Evolutionary conservation across 768 basidiomycete species (phyloP).

Genomic region (Lactarius deliciosus): DNA sequence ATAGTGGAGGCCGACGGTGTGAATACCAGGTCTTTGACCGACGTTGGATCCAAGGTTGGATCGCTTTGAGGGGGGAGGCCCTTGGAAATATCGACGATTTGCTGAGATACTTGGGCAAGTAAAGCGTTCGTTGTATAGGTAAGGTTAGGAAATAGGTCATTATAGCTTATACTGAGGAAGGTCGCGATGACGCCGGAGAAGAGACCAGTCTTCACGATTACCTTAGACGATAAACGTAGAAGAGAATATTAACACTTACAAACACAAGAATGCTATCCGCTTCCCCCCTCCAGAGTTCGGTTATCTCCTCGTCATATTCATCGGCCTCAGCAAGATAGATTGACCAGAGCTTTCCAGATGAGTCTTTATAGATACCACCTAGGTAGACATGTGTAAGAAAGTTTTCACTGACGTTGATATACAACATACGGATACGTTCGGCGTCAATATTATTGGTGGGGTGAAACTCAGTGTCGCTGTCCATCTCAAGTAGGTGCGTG

Average conservation of each 20-base stretch:
- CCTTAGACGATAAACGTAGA: not conserved
- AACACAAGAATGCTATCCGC: not conserved
- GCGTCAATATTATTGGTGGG: too few relatives aligned
- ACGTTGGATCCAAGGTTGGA: too few relatives aligned
- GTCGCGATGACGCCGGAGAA: not conserved
- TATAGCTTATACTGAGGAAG: not conserved
- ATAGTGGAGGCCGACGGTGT: too few relatives aligned
- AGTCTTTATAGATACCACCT: not conserved
- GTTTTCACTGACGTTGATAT: too few relatives aligned
- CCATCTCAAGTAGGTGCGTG: not conserved
- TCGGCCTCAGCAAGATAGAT: not conserved
- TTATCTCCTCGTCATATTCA: not conserved
- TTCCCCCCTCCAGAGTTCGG: not conserved
- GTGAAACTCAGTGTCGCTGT: too few relatives aligned
- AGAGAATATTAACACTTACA: not conserved
- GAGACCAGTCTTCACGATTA: conserved; percentile 3
- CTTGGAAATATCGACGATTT: not conserved
- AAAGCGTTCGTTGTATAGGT: not conserved
- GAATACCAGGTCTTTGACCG: too few relatives aligned
- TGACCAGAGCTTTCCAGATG: conserved; percentile 1
- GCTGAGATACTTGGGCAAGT: not conserved
- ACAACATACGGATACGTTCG: too few relatives aligned
- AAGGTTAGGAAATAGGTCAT: not conserved
- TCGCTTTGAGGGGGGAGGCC: not conserved
- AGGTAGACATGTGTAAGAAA: not conserved